phyloP scores from a whole-genome alignment of 306 rosid genomes.

The Corylus avellana region DNA sequence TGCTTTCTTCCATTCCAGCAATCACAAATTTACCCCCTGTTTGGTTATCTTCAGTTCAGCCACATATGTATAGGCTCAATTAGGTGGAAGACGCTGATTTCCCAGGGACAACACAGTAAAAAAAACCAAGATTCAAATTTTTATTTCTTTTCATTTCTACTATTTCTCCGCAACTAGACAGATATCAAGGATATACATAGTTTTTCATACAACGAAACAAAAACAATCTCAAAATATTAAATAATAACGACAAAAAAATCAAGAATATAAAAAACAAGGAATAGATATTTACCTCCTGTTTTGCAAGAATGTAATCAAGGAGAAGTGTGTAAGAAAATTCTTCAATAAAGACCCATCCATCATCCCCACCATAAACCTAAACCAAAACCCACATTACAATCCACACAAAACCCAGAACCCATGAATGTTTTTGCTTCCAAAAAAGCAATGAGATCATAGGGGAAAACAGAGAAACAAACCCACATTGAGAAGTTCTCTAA shows the following conservation, averaged over 20 bases:
- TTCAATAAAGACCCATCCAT: slow-evolving; percentile 52
- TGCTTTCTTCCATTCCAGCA: slow-evolving; percentile 7
- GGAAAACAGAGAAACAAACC: slow-evolving; percentile 18
- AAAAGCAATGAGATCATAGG: background rate
- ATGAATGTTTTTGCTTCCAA: background rate
- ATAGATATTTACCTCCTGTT: slow-evolving; percentile 28
- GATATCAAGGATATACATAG: background rate
- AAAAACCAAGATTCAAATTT: background rate
- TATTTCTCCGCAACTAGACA: background rate
- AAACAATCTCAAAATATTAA: no score
- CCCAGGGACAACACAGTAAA: background rate
- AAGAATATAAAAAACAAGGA: background rate
- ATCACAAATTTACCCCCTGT: background rate
- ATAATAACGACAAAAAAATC: background rate
- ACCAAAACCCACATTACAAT: slow-evolving; percentile 4
- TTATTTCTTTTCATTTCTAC: background rate
- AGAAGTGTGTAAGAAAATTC: slow-evolving; percentile 41
- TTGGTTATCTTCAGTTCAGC: background rate
- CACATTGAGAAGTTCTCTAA: slow-evolving; percentile 41
- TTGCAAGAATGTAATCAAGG: slow-evolving; percentile 32
- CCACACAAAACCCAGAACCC: background rate
- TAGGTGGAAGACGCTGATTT: background rate
- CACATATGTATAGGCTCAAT: background rate
- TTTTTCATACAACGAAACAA: no score
- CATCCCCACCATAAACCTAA: slow-evolving; percentile 48